These are phyloP conservation scores for Ettlia oleoabundans DNA, from an alignment of 139 green algal species.

Conservation along the genomic window DNA sequence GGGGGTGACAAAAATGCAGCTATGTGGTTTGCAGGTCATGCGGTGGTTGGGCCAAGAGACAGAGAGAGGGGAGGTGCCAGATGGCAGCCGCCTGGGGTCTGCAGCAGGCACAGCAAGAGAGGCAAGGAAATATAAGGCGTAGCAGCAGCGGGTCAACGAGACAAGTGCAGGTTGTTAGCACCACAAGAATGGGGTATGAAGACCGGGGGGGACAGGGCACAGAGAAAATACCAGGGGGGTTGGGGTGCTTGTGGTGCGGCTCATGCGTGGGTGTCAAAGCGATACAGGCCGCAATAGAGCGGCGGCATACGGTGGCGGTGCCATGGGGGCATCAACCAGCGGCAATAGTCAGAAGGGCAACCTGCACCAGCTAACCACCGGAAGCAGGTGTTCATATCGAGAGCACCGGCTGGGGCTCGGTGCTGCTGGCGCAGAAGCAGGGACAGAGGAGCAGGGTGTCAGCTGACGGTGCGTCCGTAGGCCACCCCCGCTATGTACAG, in stretches of 20 bases:
- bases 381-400: too few species aligned
- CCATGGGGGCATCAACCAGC: neutral
- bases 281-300: too few species aligned
- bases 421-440: too few species aligned
- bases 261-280: too few species aligned
- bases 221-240: neutral
- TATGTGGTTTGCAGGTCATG: too few species aligned
- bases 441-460: too few species aligned
- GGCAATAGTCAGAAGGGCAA: neutral
- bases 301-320: neutral
- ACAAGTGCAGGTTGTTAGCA: neutral
- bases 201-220: neutral
- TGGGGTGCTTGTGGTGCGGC: neutral
- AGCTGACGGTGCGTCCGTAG: conserved; percentile 92
- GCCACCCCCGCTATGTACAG: conserved; percentile 96
- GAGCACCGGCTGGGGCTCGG: too few species aligned
- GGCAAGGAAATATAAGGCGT: neutral
- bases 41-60: too few species aligned
- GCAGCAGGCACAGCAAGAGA: neutral
- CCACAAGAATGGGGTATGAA: neutral
- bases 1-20: too few species aligned
- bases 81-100: neutral
- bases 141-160: neutral
- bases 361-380: too few species aligned
- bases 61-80: too few species aligned